Evolutionary conservation across 192 early-diverging fungal genomes (phyloP).

Genomic region (Coemansia sp.): DNA sequence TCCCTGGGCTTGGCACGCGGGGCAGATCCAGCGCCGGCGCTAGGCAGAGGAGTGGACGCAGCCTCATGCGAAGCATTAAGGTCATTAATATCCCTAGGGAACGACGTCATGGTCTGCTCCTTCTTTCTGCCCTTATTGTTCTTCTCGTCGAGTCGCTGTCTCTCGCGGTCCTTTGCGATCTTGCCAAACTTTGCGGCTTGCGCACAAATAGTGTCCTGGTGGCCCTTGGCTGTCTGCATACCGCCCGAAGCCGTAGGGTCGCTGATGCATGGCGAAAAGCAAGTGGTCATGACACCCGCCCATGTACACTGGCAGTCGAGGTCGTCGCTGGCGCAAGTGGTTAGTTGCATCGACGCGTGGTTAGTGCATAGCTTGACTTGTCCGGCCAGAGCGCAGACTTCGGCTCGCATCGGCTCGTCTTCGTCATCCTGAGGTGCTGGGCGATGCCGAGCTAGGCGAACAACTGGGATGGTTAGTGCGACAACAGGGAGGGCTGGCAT

Average conservation of each 20-base stretch:
- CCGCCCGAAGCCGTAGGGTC: constrained; percentile 40
- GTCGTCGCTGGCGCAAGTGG: constrained; percentile 45
- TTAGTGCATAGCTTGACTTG: constrained; percentile 52
- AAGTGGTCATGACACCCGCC: constrained; percentile 38
- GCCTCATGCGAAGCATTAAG: constrained; percentile 31
- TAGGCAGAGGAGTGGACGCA: not conserved
- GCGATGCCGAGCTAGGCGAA: not conserved
- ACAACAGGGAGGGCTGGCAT: not conserved
- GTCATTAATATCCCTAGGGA: constrained; percentile 38
- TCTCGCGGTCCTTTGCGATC: constrained; percentile 50
- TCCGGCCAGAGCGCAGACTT: constrained; percentile 38
- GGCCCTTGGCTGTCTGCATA: constrained; percentile 43
- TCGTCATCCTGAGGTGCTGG: constrained; percentile 1
- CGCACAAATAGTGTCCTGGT: constrained; percentile 39
- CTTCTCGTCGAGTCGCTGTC: constrained; percentile 35
- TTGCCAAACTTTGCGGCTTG: constrained; percentile 54
- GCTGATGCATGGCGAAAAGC: constrained; percentile 46
- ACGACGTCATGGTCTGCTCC: constrained; percentile 11
- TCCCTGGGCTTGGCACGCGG: not conserved
- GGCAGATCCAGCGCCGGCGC: not conserved
- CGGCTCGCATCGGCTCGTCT: not conserved
- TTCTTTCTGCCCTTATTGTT: constrained; percentile 34
- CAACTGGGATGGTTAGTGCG: not conserved
- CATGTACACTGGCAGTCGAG: constrained; percentile 54
- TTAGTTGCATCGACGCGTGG: constrained; percentile 48